phyloP scores from a whole-genome alignment of 331 rosid species.

The Malus hybrid region DNA sequence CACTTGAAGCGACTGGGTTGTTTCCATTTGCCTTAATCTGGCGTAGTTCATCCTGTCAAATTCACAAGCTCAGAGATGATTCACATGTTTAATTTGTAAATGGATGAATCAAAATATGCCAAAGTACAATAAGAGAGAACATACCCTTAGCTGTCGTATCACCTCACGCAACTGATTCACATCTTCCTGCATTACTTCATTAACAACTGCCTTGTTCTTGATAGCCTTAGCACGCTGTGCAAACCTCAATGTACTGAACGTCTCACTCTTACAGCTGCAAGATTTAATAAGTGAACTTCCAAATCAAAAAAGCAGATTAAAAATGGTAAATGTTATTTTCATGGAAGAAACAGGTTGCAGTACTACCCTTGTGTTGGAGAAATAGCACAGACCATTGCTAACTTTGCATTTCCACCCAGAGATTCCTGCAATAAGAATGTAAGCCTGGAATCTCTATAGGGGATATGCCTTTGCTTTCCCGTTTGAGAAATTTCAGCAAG shows the following conservation, averaged over 20 bases:
- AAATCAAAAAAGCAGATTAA: neutral
- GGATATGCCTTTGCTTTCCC: conserved; percentile 95
- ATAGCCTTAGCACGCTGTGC: conserved; percentile 96
- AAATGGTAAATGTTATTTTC: neutral
- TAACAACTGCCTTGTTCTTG: conserved; percentile 95
- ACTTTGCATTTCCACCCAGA: conserved; percentile 96
- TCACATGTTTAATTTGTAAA: neutral
- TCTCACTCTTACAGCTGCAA: conserved; percentile 91
- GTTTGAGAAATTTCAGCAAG: conserved; percentile 97
- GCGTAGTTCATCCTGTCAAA: conserved; percentile 81
- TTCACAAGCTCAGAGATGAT: conserved; percentile 12
- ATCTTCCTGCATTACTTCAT: conserved; percentile 87
- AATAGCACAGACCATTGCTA: conserved; percentile 98
- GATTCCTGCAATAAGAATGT: conserved; percentile 95
- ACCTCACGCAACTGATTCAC: conserved; percentile 88
- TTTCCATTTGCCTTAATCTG: conserved; percentile 65
- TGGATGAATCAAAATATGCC: conserved; percentile 3
- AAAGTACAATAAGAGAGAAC: conserved; percentile 8
- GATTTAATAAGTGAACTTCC: conserved; percentile 16
- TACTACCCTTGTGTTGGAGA: conserved; percentile 86
- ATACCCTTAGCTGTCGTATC: conserved; percentile 90
- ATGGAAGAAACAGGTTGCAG: conserved; percentile 8
- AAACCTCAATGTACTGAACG: conserved; percentile 92
- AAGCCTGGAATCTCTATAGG: conserved; percentile 92
- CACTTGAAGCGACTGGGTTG: conserved; percentile 48